These are phyloP conservation scores for Chlamydomonas asymmetrica DNA, from an alignment of 139 green algal genomes.

Conservation along the genomic window DNA sequence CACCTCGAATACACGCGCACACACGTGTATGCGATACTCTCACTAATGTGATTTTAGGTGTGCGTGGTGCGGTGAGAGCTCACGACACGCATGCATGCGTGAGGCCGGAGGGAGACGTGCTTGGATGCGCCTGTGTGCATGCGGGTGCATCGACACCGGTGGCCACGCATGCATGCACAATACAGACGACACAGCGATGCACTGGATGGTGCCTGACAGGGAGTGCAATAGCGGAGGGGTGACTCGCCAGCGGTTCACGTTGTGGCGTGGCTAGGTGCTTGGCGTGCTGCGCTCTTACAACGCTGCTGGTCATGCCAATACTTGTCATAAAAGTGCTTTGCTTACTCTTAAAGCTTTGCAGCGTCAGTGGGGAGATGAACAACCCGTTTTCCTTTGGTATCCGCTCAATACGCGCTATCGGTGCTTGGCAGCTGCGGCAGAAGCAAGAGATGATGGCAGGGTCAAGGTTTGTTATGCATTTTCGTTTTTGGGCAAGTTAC, in stretches of 20 bases:
- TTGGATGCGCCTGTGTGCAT: no score
- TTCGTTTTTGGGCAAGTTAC: not conserved
- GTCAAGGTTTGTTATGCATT: not conserved
- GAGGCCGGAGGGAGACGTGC: no score
- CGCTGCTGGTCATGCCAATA: no score
- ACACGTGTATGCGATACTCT: not conserved
- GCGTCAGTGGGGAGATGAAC: slow-evolving; percentile 70
- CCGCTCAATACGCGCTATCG: slow-evolving; percentile 63
- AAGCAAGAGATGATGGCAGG: not conserved
- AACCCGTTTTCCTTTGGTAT: slow-evolving; percentile 50
- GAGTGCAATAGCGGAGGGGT: not conserved
- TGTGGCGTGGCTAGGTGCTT: not conserved
- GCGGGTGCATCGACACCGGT: no score
- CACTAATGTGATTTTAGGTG: not conserved
- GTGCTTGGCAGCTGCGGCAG: slow-evolving; percentile 53
- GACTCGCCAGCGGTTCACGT: not conserved
- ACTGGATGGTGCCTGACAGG: not conserved
- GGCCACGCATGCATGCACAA: not conserved
- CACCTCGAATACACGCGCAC: not conserved
- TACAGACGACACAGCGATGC: not conserved
- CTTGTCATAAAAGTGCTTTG: not conserved
- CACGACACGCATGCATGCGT: no score
- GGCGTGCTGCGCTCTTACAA: not conserved
- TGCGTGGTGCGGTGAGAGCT: no score
- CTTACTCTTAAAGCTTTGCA: slow-evolving; percentile 68